Evolutionary conservation across 2,329 filamentous ascomycete genomes (phyloP), one percentile per base, ranked within the genome.

Genomic region (Pyrenochaeta sp.): DNA sequence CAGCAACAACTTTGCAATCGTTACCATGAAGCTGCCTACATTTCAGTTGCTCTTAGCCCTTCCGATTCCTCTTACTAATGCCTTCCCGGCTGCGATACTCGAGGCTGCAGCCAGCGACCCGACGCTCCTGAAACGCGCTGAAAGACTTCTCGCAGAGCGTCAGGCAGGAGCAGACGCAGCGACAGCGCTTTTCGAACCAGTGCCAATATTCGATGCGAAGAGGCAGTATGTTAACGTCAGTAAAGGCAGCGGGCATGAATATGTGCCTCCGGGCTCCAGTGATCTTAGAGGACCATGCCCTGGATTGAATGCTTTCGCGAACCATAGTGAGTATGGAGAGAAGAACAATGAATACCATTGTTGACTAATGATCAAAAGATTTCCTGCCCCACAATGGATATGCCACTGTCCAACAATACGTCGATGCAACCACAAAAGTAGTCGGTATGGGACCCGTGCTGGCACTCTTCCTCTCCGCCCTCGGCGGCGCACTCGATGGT

Each of bases 221-320:
- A 52, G 47, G 25, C 67, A 69, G 37, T 61, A 55, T 34, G 59
- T 70, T 52, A 56, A 70, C 24, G 58, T 70, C 3, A 59, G 56
- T 9, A 49, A 51, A 10, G 66, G 67, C 15, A 66, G 61, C 19
- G 67, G 67, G 1, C 66, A 70, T 43, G 65, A 70, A 37, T 70
- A 68, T 25, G 61, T 65, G n/a, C 52, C 67, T n/a, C 67, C 67
- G n/a, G 62, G 64, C 4, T 57, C 64, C 10, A 58, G 58, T 15
- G 67, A 70, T 36, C 61, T 70, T n/a, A 58, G 67, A 50, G 67
- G 67, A 3, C 67, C 67, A 24, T 70, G 67, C 40, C 67, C 67
- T 2, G 67, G 67, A n/a, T 52, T 70, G 2, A 70, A 70, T 19
- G 67, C 67, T 2, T 63, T 70, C 52, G 67, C 67, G 15, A 70